phyloP scores from a whole-genome alignment of 768 basidiomycete genomes.

The Rhizopogon vesiculosus region DNA sequence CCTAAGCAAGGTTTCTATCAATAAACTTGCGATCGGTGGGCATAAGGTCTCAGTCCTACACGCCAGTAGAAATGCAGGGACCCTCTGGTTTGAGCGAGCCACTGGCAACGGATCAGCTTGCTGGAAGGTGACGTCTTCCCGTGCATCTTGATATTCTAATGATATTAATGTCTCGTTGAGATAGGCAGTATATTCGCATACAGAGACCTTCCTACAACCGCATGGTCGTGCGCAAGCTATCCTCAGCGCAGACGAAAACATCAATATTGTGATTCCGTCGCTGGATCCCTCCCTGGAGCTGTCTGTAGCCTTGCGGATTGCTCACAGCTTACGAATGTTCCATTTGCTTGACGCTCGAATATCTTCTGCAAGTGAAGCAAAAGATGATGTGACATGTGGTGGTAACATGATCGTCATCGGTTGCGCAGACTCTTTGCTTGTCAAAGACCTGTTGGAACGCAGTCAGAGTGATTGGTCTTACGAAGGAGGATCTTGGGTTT shows the following conservation, averaged over 20 bases:
- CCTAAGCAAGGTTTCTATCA: not conserved
- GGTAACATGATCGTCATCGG: slow-evolving; percentile 64
- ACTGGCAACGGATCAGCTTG: not conserved
- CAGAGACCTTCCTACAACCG: not conserved
- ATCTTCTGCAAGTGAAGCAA: slow-evolving; percentile 30
- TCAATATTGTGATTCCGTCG: slow-evolving; percentile 54
- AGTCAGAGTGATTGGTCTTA: slow-evolving; percentile 11
- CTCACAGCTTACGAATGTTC: slow-evolving; percentile 62
- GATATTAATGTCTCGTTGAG: not conserved
- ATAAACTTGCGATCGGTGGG: slow-evolving; percentile 11
- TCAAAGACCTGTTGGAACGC: slow-evolving; percentile 26
- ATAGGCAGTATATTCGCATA: not conserved
- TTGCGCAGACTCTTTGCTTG: slow-evolving; percentile 28
- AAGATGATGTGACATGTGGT: slow-evolving; percentile 26
- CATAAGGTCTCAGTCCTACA: slow-evolving; percentile 1
- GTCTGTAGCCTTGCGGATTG: slow-evolving; percentile 59
- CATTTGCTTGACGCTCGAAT: slow-evolving; percentile 70
- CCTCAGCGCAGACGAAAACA: slow-evolving; percentile 46
- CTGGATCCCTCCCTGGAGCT: slow-evolving; percentile 28
- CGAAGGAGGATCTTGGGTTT: slow-evolving; percentile 15
- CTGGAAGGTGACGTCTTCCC: not conserved
- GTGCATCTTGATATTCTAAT: not conserved
- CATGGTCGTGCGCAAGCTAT: slow-evolving; percentile 65
- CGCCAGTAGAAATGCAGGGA: not conserved
- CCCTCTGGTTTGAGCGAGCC: slow-evolving; percentile 9